Base-by-base conservation (phyloP, 768 basidiomycete genomes). In the Xerocomus potaroensis region DNA sequence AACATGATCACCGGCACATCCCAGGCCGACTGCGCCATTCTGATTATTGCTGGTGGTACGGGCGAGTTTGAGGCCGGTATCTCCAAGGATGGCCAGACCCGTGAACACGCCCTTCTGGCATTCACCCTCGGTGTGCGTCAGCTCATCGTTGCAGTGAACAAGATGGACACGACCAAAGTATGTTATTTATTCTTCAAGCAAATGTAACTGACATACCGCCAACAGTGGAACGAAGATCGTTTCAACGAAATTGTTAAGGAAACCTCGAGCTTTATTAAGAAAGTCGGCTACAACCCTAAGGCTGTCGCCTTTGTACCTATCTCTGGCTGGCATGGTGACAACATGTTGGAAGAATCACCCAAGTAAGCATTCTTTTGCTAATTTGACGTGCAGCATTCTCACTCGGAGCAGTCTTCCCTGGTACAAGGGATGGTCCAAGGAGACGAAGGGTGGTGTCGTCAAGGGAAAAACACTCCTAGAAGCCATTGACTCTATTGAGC, bases 1-100 rank as follows among this genome's bases (percentile, higher is more conserved):
- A 99, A 96, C 91, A 96, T 94, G 94, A 99, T 99, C 72, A 99
- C 96, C 54, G 96, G 96, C 81, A 99, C 96, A 63, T 99, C 96
- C 64, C 96, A 99, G 84, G 94, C 95, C 69, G 95, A 99, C 71
- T 98, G 95, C 67, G 96, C 94, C 65, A 84, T 99, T 72, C 92
- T 99, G 73, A 98, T 99, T 80, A 99, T 99, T 60, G 96, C 95
- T 56, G 87, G 79, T 72, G 96, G 96, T 78, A 93, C 89, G 71
- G 96, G 96, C 84, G 96, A 99, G 77, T 98, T 99, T 77, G 96
- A 99, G 74, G 95, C 95, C 69, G 96, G 96, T 90, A 98, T 99
- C 83, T 98, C 95, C 76, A 98, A 99, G 83, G 96, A 98, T 67
- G 96, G 96, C 60, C 96, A 99, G 80, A 98, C 96, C 65, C 91